These are phyloP conservation scores for Tubosaeta brunneosetosa DNA, from an alignment of 768 basidiomycete species.

Conservation along the genomic window DNA sequence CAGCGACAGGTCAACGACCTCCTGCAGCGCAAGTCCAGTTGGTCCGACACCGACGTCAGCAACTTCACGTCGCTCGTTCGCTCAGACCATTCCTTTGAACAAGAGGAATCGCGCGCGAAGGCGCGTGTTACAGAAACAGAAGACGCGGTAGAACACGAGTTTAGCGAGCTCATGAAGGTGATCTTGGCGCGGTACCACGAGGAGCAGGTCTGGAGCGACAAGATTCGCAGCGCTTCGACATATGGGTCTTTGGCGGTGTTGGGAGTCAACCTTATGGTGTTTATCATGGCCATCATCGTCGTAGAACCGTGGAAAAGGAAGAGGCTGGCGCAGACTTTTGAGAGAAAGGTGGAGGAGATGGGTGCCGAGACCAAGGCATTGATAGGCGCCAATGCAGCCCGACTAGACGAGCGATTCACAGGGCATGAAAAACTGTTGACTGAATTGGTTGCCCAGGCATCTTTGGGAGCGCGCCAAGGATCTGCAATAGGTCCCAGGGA, in stretches of 20 bases:
- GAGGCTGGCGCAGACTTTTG: conserved; percentile 82
- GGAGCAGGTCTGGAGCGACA: conserved; percentile 99
- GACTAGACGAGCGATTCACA: conserved; percentile 45
- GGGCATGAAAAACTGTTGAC: conserved; percentile 40
- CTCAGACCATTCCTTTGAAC: conserved; percentile 83
- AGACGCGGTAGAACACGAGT: conserved; percentile 78
- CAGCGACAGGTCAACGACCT: conserved; percentile 97
- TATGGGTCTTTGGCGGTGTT: conserved; percentile 87
- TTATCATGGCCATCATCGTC: conserved; percentile 81
- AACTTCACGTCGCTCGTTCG: conserved; percentile 88
- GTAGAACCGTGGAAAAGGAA: conserved; percentile 97
- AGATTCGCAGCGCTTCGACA: conserved; percentile 92
- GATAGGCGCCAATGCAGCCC: conserved; percentile 45
- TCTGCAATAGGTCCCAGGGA: conserved; percentile 4
- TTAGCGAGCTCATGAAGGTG: conserved; percentile 79
- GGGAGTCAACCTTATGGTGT: conserved; percentile 84
- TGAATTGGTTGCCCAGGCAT: conserved; percentile 22
- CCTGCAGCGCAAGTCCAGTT: conserved; percentile 87
- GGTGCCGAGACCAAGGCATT: conserved; percentile 36
- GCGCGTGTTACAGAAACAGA: conserved; percentile 63
- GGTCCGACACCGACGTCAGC: conserved; percentile 84
- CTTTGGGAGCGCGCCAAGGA: conserved; percentile 13
- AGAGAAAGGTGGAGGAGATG: conserved; percentile 70
- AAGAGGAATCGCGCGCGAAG: conserved; percentile 71
- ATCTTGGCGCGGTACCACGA: conserved; percentile 95